Evolutionary conservation across 2,329 filamentous ascomycete genomes (phyloP).

Genomic region (Aaosphaeria pasadenensis): DNA sequence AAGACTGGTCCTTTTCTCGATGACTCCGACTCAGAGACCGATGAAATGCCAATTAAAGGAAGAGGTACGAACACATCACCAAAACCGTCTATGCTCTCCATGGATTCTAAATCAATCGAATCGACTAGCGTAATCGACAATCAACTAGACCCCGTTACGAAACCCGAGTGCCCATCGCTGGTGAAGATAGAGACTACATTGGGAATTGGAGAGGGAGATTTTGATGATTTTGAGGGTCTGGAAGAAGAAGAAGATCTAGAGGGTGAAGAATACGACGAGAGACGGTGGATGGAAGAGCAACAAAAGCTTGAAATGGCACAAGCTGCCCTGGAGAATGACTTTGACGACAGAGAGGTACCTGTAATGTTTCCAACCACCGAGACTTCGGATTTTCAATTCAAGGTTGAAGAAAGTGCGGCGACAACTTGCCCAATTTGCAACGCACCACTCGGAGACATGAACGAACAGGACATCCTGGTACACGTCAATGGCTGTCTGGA

Average conservation of each 20-base stretch:
- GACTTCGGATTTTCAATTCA: slow-evolving; percentile 10
- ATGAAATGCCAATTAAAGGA: slow-evolving; percentile 11
- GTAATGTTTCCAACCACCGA: slow-evolving; percentile 26
- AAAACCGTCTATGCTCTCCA: neutral
- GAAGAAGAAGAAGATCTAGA: slow-evolving; percentile 60
- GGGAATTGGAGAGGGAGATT: slow-evolving; percentile 45
- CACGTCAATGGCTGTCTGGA: slow-evolving; percentile 96
- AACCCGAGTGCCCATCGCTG: neutral
- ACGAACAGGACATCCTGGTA: slow-evolving; percentile 64
- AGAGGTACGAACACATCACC: slow-evolving; percentile 14
- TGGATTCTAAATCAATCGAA: neutral
- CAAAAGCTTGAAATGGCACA: slow-evolving; percentile 51
- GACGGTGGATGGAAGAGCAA: slow-evolving; percentile 73
- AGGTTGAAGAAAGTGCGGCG: slow-evolving; percentile 11
- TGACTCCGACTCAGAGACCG: slow-evolving; percentile 63
- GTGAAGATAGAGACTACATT: slow-evolving; percentile 48
- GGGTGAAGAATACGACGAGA: slow-evolving; percentile 51
- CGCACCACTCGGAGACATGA: slow-evolving; percentile 55
- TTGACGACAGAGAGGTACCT: slow-evolving; percentile 53
- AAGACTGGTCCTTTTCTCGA: slow-evolving; percentile 64
- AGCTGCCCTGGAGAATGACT: slow-evolving; percentile 32
- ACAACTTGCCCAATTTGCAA: slow-evolving; percentile 74
- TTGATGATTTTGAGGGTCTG: slow-evolving; percentile 53
- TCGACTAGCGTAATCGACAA: neutral
- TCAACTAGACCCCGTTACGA: neutral